Conservation (phyloP, 176 grass and related monocot species). For the Cenchrus americanus region DNA sequence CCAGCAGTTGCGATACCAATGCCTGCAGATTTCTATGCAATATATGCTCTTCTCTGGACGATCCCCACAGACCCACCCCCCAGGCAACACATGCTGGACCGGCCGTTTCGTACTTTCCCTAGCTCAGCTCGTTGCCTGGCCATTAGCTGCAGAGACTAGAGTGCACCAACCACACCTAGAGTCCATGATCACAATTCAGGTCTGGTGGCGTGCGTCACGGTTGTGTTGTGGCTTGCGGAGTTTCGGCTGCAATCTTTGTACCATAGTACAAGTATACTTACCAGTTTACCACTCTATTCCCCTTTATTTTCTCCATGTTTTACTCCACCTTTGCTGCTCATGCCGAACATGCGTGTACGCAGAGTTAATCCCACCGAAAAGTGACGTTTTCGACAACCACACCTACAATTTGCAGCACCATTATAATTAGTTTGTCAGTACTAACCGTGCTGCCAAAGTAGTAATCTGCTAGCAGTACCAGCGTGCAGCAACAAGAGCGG, state of each 20-base stretch:
- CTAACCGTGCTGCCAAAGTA: not conserved
- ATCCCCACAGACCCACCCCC: not conserved
- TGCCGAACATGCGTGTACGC: not conserved
- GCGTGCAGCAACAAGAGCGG: not conserved
- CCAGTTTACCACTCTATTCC: too few species aligned
- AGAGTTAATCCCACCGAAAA: not conserved
- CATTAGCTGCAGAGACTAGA: not conserved
- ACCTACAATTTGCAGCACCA: not conserved
- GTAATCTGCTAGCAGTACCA: not conserved
- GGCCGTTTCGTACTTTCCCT: not conserved
- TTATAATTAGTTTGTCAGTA: not conserved
- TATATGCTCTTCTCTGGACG: not conserved
- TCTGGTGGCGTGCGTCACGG: too few species aligned
- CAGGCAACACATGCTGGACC: not conserved
- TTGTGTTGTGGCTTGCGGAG: too few species aligned
- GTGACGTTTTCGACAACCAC: not conserved
- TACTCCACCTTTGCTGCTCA: too few species aligned
- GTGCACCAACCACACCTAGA: not conserved
- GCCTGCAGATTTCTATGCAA: not conserved
- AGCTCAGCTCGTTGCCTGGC: too few species aligned
- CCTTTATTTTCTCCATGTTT: too few species aligned
- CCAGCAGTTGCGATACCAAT: not conserved
- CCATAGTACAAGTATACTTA: too few species aligned
- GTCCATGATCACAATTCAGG: too few species aligned
- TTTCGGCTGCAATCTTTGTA: too few species aligned